Evolutionary conservation across 2,329 filamentous ascomycete species (phyloP).

Genomic region (Aureobasidium namibiae): DNA sequence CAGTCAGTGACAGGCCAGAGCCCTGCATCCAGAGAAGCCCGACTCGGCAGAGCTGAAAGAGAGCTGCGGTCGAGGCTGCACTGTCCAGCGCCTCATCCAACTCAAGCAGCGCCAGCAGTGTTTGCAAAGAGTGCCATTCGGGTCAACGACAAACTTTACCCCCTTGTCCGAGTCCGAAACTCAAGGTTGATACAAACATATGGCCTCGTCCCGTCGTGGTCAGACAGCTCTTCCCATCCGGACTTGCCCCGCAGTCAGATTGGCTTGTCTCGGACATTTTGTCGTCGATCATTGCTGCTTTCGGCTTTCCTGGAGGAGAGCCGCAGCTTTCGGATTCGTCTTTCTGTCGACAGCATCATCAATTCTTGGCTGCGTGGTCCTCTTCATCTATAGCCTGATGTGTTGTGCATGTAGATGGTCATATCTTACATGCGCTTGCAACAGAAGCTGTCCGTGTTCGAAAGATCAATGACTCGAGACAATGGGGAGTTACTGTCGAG

Average conservation of each 20-base stretch:
- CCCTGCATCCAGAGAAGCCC: not conserved
- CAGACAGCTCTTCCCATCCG: not conserved
- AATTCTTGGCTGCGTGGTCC: not conserved
- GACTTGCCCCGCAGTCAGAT: not conserved
- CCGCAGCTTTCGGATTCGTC: not conserved
- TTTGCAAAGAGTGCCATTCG: not conserved
- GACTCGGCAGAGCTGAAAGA: slow-evolving; percentile 3
- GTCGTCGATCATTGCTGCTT: not conserved
- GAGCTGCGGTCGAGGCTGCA: not conserved
- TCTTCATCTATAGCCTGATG: too few relatives aligned
- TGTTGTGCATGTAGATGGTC: too few relatives aligned
- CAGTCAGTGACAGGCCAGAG: not conserved
- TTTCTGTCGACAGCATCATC: not conserved
- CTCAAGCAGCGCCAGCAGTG: not conserved
- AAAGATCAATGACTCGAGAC: too few relatives aligned
- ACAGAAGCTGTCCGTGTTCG: too few relatives aligned
- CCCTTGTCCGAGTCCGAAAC: slow-evolving; percentile 9
- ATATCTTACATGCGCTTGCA: too few relatives aligned
- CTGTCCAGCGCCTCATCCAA: not conserved
- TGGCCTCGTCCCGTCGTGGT: not conserved
- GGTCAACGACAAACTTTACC: not conserved
- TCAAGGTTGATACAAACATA: not conserved
- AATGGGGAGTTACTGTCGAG: too few relatives aligned
- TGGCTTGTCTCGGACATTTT: slow-evolving; percentile 5
- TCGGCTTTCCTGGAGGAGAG: not conserved